Percentiles rank a stretch among this genome's conserved stretches.
phyloP scores from a whole-genome alignment of 139 green algal species.

The Diplosphaera chodatii region DNA sequence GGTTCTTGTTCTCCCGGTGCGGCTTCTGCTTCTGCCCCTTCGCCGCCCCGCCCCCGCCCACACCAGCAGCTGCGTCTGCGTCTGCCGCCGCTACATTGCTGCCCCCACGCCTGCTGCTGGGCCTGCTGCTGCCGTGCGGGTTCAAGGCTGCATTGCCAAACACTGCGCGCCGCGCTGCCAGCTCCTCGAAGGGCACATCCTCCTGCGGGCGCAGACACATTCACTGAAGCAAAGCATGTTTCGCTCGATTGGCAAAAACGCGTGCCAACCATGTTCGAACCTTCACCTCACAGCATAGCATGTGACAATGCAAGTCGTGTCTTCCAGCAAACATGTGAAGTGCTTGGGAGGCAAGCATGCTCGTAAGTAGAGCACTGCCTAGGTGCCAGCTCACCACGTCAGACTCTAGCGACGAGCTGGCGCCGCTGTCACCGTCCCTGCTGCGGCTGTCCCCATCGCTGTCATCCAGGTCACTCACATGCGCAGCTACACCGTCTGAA shows the following conservation, averaged over 20 bases:
- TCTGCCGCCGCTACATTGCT: neutral
- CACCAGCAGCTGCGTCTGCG: conserved; percentile 3
- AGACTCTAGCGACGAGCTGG: too few relatives aligned
- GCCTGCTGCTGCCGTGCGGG: too few relatives aligned
- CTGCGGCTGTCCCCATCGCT: neutral
- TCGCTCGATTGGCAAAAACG: too few relatives aligned
- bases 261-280: too few relatives aligned
- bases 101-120: too few relatives aligned
- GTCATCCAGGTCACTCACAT: neutral
- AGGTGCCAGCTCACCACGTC: neutral
- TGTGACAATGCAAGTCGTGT: too few relatives aligned
- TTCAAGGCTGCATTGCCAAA: conserved; percentile 13
- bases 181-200: conserved; percentile 24
- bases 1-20: conserved; percentile 63
- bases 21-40: conserved; percentile 21
- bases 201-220: neutral
- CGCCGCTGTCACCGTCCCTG: conserved; percentile 4
- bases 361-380: too few relatives aligned
- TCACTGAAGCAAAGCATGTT: too few relatives aligned
- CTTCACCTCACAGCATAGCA: too few relatives aligned
- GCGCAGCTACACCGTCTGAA: too few relatives aligned
- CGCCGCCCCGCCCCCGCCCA: neutral
- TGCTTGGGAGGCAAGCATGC: too few relatives aligned
- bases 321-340: too few relatives aligned
- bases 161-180: conserved; percentile 34